These are phyloP conservation scores for Globisporangium megalacanthum DNA, from an alignment of 352 stramenopile species.

Conservation along the genomic window DNA sequence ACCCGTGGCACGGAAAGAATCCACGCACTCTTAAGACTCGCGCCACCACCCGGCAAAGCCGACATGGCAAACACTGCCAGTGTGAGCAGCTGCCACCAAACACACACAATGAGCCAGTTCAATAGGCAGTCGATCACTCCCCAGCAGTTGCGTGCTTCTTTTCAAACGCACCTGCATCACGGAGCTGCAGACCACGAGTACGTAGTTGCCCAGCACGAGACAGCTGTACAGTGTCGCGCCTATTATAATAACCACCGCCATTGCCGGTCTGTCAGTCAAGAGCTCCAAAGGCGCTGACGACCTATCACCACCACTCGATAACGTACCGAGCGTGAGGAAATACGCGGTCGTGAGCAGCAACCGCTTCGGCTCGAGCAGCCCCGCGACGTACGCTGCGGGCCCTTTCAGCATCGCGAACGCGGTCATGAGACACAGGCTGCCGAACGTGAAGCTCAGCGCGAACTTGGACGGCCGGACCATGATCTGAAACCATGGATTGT, in stretches of 20 bases:
- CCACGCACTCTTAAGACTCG: conserved; percentile 50
- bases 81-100: conserved; percentile 39
- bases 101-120: no score
- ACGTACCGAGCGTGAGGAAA: conserved; percentile 60
- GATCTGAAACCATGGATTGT: conserved; percentile 22
- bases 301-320: neutral
- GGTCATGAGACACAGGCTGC: conserved; percentile 69
- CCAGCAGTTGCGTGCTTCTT: no score
- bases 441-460: conserved; percentile 75
- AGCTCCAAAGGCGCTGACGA: neutral
- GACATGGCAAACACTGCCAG: conserved; percentile 51
- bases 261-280: neutral
- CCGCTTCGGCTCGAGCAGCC: conserved; percentile 56
- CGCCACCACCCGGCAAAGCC: conserved; percentile 53
- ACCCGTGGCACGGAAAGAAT: no score
- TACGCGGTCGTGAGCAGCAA: conserved; percentile 65
- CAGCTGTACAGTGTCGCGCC: conserved; percentile 76
- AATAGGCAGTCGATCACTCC: no score
- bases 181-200: conserved; percentile 78
- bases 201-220: conserved; percentile 76
- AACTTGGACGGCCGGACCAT: conserved; percentile 82
- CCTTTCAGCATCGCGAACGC: conserved; percentile 78
- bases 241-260: conserved; percentile 12
- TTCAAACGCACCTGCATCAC: conserved; percentile 28
- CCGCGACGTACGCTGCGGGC: conserved; percentile 42